phyloP scores from a whole-genome alignment of 306 rosid species.

The Gastrolobium bilobum region DNA sequence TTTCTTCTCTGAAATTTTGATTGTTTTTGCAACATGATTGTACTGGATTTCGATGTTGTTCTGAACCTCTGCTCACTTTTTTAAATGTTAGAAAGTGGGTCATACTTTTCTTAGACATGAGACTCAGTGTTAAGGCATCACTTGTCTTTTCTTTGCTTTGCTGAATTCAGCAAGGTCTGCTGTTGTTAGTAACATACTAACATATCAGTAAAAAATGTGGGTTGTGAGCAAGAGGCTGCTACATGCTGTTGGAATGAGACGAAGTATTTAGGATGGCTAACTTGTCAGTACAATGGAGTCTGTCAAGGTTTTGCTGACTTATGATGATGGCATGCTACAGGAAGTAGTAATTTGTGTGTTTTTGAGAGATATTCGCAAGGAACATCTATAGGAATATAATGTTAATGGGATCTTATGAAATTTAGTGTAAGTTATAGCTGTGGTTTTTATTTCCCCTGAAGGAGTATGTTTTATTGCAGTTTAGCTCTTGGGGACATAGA shows the following conservation, averaged over 20 bases:
- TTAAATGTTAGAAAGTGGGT: neutral
- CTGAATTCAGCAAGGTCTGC: constrained; percentile 2
- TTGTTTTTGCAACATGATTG: constrained; percentile 27
- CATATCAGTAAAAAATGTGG: neutral
- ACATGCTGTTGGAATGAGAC: constrained; percentile 11
- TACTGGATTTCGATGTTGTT: constrained; percentile 16
- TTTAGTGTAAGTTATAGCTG: neutral
- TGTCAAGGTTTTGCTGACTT: constrained; percentile 1
- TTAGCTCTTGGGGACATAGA: constrained; percentile 28
- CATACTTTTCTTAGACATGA: neutral
- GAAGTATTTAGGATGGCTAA: neutral
- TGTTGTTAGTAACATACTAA: neutral
- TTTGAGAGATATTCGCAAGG: neutral
- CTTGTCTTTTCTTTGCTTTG: neutral
- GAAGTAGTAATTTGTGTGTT: constrained; percentile 10
- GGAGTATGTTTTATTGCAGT: constrained; percentile 8
- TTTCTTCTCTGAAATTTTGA: constrained; percentile 37
- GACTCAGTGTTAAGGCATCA: neutral
- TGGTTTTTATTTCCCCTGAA: neutral
- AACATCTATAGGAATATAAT: constrained; percentile 6
- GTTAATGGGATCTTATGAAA: neutral
- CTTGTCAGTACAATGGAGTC: neutral
- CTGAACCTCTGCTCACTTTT: constrained; percentile 2
- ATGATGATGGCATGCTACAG: constrained; percentile 6
- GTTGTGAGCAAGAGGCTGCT: constrained; percentile 3